Base-by-base conservation (phyloP, 1,284 basidiomycete genomes). In the Sporisorium reilianum region DNA sequence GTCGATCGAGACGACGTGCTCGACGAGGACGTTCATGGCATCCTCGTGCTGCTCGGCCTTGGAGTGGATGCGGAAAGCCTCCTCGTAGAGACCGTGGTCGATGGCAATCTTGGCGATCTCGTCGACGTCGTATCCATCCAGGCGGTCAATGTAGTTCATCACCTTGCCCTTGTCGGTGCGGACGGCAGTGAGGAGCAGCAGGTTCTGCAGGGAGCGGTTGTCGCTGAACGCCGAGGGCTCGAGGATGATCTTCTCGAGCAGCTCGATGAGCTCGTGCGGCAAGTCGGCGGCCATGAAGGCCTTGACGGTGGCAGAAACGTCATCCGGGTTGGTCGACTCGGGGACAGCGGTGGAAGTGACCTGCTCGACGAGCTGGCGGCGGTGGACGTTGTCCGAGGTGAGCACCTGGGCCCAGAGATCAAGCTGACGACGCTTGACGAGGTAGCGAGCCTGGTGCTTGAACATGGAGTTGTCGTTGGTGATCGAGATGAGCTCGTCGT, bases 401-500 rank as follows among this genome's bases (percentile, higher is more conserved):
- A 99, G 91, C 42, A 99, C 97, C 86, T 97, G 94, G 3, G 92
- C 91, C 97, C 97, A 99, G 48, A 99, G 90, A 75, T 99, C 96
- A 25, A 93, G 90, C 75, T 95, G 92, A 71, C 96, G 93, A 76
- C 97, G 91, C 87, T 96, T 97, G 84, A 98, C 94, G 70, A 99
- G 90, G 87, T 99, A 99, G 41, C 97, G 91, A 57, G 97, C 93
- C 86, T 99, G 97, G 85, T 99, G 96, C 87, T 99, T 99, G 90
- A 97, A 99, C 97, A 99, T 99, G 34, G 95, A 92, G 87, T 99
- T 99, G 80, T 97, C 96, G 85, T 99, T 99, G 59, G 97, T 99
- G 86, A 99, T 96, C 34, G 90, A 86, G 85, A 99, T 95, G 77
- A 99, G 90, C 86, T 99, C 97, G 12, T 99, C 95, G 79, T 99